These are phyloP conservation scores for Ganoderma multipileum DNA, from an alignment of 1,284 basidiomycete species.

Conservation along the genomic window DNA sequence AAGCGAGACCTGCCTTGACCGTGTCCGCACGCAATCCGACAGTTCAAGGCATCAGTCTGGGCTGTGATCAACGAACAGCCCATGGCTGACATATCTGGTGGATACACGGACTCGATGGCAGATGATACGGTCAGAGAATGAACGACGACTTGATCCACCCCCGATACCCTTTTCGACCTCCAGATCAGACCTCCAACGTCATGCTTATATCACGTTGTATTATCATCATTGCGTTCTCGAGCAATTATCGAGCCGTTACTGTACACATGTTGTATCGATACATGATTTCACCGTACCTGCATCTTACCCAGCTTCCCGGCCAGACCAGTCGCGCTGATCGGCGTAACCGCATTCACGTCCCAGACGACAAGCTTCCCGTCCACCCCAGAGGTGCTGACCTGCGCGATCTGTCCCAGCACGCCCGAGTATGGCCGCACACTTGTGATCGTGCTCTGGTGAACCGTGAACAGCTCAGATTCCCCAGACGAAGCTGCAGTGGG, in stretches of 20 bases:
- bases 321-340: conserved; percentile 34
- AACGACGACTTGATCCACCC: neutral
- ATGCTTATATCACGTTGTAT: neutral
- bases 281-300: conserved; percentile 47
- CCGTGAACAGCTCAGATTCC: conserved; percentile 83
- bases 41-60: conserved; percentile 98
- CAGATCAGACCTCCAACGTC: neutral
- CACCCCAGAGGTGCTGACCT: conserved; percentile 92
- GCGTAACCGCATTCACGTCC: conserved; percentile 69
- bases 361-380: conserved; percentile 96
- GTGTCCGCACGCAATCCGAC: conserved; percentile 10
- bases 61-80: conserved; percentile 90
- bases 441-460: conserved; percentile 99
- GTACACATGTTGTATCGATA: conserved; percentile 32
- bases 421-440: conserved; percentile 81
- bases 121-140: conserved; percentile 40
- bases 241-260: neutral
- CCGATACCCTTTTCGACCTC: neutral
- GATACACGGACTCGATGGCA: conserved; percentile 43
- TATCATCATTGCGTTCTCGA: conserved; percentile 6
- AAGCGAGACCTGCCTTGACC: neutral
- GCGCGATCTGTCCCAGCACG: conserved; percentile 64
- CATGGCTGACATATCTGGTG: conserved; percentile 50
- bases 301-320: conserved; percentile 53
- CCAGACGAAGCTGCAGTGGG: conserved; percentile 45